Percentiles rank a stretch among this genome's conserved stretches.
Evolutionary conservation across 441 rosid species (phyloP).

Genomic region (Jatropha multifida): DNA sequence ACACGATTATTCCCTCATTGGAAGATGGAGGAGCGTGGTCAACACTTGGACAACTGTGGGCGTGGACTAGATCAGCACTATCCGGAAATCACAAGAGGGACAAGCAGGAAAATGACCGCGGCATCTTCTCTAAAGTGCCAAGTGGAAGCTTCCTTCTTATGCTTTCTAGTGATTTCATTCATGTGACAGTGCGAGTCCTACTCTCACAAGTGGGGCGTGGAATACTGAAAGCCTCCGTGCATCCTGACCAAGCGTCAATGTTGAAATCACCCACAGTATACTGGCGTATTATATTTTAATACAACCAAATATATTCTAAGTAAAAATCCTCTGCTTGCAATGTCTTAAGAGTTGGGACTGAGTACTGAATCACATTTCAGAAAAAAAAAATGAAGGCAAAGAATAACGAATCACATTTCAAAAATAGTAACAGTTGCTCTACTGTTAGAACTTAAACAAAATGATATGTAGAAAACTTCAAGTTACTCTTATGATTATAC

Average conservation of each 20-base stretch:
- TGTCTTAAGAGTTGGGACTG: too few relatives aligned
- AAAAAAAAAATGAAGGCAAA: neutral
- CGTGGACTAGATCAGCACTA: neutral
- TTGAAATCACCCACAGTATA: too few relatives aligned
- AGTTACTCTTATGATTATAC: neutral
- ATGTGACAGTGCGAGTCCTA: neutral
- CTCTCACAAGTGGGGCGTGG: neutral
- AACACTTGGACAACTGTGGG: neutral
- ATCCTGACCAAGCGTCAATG: too few relatives aligned
- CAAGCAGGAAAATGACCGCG: too few relatives aligned
- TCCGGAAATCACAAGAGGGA: neutral
- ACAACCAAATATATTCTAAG: too few relatives aligned
- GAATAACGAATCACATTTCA: neutral
- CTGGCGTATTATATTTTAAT: too few relatives aligned
- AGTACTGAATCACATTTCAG: too few relatives aligned
- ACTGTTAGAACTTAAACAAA: conserved; percentile 6
- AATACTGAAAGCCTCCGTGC: too few relatives aligned
- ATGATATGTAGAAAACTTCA: neutral
- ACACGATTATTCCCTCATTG: too few relatives aligned
- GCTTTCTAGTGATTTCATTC: neutral
- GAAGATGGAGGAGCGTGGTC: neutral
- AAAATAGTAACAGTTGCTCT: neutral
- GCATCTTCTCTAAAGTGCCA: neutral
- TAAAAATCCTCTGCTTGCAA: too few relatives aligned
- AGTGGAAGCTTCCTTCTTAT: neutral